These are phyloP conservation scores for Lactifluus rugatus DNA, from an alignment of 768 basidiomycete genomes.

Conservation along the genomic window DNA sequence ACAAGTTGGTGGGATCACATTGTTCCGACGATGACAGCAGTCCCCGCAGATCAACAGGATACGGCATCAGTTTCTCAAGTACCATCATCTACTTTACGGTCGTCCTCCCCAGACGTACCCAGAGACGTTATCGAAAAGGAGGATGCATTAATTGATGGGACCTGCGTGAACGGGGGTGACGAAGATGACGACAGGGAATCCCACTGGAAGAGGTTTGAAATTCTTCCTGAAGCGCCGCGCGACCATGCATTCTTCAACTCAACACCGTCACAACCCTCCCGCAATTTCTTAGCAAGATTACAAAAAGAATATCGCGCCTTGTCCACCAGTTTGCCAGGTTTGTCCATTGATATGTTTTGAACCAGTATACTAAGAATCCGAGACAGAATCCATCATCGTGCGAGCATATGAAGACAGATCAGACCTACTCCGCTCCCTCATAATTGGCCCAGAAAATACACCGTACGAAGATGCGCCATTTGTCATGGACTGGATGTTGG, in stretches of 20 bases:
- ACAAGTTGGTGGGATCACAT: constrained; percentile 18
- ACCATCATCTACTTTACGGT: constrained; percentile 17
- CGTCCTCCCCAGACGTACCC: constrained; percentile 25
- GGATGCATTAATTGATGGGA: constrained; percentile 23
- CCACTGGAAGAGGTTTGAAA: constrained; percentile 73
- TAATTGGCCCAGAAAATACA: constrained; percentile 88
- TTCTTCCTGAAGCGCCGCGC: constrained; percentile 60
- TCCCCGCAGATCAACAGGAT: constrained; percentile 6
- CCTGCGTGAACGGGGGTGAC: constrained; percentile 11
- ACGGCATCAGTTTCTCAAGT: constrained; percentile 16
- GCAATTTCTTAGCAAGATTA: constrained; percentile 65
- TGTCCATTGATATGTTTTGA: constrained; percentile 13
- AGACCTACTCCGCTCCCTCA: constrained; percentile 79
- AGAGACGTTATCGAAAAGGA: constrained; percentile 25
- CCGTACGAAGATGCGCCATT: constrained; percentile 95
- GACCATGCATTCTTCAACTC: constrained; percentile 78
- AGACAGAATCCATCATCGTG: constrained; percentile 73
- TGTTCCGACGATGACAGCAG: constrained; percentile 7
- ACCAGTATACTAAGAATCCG: background rate
- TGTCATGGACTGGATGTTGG: constrained; percentile 88
- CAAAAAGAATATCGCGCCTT: constrained; percentile 78
- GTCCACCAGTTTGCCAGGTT: constrained; percentile 73
- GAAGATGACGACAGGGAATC: constrained; percentile 29
- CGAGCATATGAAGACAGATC: constrained; percentile 84
- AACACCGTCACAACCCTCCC: constrained; percentile 53